Evolutionary conservation across 441 rosid genomes (phyloP).

Genomic region (Euphorbia corollata): DNA sequence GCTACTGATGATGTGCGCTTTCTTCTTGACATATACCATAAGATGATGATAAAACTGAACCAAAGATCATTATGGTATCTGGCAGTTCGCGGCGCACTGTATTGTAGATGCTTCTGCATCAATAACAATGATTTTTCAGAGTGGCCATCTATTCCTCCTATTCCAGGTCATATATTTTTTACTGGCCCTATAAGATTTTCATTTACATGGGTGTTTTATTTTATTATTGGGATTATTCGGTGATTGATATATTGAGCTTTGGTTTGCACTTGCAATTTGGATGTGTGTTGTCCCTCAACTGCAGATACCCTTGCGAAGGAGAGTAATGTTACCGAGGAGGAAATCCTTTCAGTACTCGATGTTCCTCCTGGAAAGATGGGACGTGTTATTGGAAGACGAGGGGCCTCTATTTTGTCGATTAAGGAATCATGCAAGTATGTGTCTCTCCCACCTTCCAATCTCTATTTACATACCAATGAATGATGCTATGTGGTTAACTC

Average conservation of each 20-base stretch:
- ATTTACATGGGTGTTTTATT: too few relatives aligned
- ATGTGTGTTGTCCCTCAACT: slow-evolving; percentile 9
- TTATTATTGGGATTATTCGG: background rate
- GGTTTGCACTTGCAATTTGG: slow-evolving; percentile 7
- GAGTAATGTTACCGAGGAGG: slow-evolving; percentile 50
- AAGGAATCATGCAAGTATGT: slow-evolving; percentile 78
- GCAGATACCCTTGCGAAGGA: slow-evolving; percentile 44
- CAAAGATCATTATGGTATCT: slow-evolving; percentile 70
- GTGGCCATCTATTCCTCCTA: slow-evolving; percentile 63
- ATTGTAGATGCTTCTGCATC: slow-evolving; percentile 82
- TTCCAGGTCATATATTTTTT: slow-evolving; percentile 56
- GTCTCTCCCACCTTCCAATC: slow-evolving; percentile 19
- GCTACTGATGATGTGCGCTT: slow-evolving; percentile 96
- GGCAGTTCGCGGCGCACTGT: slow-evolving; percentile 72
- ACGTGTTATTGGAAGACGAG: slow-evolving; percentile 71
- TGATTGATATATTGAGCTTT: slow-evolving; percentile 2
- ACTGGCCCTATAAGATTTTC: slow-evolving; percentile 1
- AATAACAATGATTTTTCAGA: slow-evolving; percentile 56
- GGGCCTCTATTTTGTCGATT: slow-evolving; percentile 64
- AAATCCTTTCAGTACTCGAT: slow-evolving; percentile 69
- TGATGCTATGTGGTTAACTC: slow-evolving; percentile 14
- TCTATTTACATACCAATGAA: too few relatives aligned
- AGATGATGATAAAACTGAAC: slow-evolving; percentile 71
- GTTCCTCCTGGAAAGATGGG: slow-evolving; percentile 95
- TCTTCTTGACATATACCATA: slow-evolving; percentile 65